phyloP scores from a whole-genome alignment of 495 filamentous ascomycete genomes.

The Trichoderma orchidacearum region DNA sequence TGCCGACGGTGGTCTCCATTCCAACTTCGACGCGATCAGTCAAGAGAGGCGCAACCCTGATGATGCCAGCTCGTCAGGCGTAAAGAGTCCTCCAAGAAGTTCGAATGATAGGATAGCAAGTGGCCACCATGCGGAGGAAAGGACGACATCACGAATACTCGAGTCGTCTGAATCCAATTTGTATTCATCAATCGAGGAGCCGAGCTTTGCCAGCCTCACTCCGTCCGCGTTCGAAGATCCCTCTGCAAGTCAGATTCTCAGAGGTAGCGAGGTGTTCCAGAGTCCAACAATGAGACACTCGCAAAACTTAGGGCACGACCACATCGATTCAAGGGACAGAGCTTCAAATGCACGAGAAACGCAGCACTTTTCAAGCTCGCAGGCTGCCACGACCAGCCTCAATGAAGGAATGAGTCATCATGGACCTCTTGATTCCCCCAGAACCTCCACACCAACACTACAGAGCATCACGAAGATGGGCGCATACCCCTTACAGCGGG shows the following conservation, averaged over 20 bases:
- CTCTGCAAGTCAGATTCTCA: constrained; percentile 83
- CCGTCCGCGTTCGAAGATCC: constrained; percentile 64
- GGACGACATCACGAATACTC: constrained; percentile 36
- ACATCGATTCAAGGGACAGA: constrained; percentile 3
- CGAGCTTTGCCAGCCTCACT: constrained; percentile 48
- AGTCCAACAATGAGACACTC: constrained; percentile 54
- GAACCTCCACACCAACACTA: constrained; percentile 39
- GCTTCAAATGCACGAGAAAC: background rate
- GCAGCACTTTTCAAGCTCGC: background rate
- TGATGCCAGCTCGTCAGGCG: too few species aligned
- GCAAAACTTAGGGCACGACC: constrained; percentile 19
- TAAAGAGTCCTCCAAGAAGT: constrained; percentile 38
- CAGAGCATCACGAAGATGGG: constrained; percentile 64
- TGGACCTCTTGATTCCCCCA: background rate
- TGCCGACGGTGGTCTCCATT: constrained; percentile 23
- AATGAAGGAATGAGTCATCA: constrained; percentile 11
- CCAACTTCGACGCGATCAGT: constrained; percentile 26
- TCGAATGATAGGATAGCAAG: constrained; percentile 39
- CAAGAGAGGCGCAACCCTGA: constrained; percentile 30
- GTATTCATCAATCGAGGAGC: constrained; percentile 62
- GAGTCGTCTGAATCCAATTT: constrained; percentile 68
- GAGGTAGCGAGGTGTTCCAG: constrained; percentile 76
- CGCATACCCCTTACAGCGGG: constrained; percentile 71
- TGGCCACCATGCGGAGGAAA: constrained; percentile 23
- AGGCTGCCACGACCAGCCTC: constrained; percentile 21